Conservation (phyloP, 2,329 filamentous ascomycete genomes). For the Xylariaceae sp. region DNA sequence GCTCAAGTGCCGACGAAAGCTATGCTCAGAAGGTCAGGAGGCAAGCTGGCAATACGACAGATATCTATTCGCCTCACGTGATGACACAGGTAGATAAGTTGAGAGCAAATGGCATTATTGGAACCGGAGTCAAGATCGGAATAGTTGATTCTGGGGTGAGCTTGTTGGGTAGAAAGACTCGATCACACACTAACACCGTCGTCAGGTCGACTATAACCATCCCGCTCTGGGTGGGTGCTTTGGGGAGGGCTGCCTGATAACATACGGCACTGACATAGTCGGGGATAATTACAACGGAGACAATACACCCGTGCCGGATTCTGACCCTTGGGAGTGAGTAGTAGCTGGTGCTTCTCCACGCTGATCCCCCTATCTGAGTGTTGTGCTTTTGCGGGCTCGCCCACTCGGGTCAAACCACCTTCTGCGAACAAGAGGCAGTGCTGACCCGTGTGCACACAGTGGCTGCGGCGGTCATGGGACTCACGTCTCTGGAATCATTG, state of each 20-base stretch:
- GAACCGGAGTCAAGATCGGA: constrained; percentile 49
- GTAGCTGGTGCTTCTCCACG: no score
- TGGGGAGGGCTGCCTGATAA: constrained; percentile 53
- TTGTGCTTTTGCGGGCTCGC: no score
- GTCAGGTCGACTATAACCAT: constrained; percentile 56
- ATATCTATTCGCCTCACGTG: constrained; percentile 45
- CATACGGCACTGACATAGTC: constrained; percentile 42
- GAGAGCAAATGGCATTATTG: constrained; percentile 41
- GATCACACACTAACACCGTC: neutral
- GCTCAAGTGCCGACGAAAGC: constrained; percentile 30
- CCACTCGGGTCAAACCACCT: no score
- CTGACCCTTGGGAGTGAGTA: constrained; percentile 11
- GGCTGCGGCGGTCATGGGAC: constrained; percentile 57
- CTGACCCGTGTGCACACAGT: constrained; percentile 21
- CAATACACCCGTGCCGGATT: constrained; percentile 24
- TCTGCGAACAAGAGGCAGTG: no score
- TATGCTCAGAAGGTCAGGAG: constrained; percentile 12
- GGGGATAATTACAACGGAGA: constrained; percentile 47
- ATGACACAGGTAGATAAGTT: constrained; percentile 56
- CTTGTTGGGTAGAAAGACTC: constrained; percentile 4
- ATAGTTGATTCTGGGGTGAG: constrained; percentile 52
- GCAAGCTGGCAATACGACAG: constrained; percentile 21
- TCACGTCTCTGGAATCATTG: constrained; percentile 57
- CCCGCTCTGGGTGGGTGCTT: constrained; percentile 62
- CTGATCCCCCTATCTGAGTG: no score